A percentile compares a stretch with the other conserved stretches of the same genome.
Conservation (phyloP, 352 stramenopile genomes). For the Globisporangium radiosum region DNA sequence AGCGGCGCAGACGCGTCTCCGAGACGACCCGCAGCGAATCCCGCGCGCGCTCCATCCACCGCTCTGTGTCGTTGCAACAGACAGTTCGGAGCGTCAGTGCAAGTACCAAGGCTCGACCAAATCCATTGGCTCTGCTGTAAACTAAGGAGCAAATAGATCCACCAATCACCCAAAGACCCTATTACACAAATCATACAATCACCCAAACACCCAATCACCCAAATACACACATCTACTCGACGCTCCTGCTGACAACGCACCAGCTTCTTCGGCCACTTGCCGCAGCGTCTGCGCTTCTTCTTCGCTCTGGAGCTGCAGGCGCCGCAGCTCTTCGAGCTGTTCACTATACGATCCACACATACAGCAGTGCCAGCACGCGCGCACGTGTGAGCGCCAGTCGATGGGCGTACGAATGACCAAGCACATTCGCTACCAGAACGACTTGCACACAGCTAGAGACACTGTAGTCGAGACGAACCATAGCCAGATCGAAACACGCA, state of each 20-base stretch:
- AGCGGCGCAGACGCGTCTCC: slow-evolving; percentile 62
- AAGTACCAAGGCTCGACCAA: background rate
- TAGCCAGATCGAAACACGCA: slow-evolving; percentile 11
- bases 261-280: slow-evolving; percentile 78
- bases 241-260: slow-evolving; percentile 14
- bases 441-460: background rate
- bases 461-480: background rate
- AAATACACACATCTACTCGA: too few species aligned
- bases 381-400: background rate
- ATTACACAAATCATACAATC: background rate
- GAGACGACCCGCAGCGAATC: slow-evolving; percentile 82
- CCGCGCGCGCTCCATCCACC: slow-evolving; percentile 75
- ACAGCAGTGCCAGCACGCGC: background rate
- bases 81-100: too few species aligned
- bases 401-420: too few species aligned
- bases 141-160: too few species aligned
- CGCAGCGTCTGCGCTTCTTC: slow-evolving; percentile 79
- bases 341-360: slow-evolving; percentile 25
- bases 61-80: slow-evolving; percentile 23
- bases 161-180: too few species aligned
- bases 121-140: background rate
- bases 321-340: slow-evolving; percentile 71
- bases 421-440: too few species aligned
- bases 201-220: background rate
- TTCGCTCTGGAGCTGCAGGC: slow-evolving; percentile 77